These are phyloP conservation scores for Moesziomyces sp. DNA, from an alignment of 1,284 basidiomycete species.

Conservation along the genomic window DNA sequence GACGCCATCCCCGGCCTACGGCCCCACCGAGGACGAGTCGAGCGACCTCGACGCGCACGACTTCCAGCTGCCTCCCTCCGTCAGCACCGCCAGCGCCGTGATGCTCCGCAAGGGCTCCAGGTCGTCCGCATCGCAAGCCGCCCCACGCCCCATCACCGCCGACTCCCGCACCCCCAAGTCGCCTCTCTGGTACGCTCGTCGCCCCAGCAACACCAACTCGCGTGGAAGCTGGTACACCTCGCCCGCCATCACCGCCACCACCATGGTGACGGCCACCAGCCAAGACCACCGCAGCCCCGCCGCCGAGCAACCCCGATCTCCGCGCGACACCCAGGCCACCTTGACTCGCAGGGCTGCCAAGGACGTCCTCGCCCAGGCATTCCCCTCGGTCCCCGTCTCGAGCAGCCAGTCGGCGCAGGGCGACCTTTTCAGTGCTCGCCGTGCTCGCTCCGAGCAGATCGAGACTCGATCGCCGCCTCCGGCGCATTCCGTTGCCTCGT, in stretches of 20 bases:
- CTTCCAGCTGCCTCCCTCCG: constrained; percentile 54
- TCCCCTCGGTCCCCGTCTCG: constrained; percentile 6
- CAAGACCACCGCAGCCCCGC: constrained; percentile 18
- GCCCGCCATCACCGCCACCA: constrained; percentile 52
- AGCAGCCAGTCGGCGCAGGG: constrained; percentile 7
- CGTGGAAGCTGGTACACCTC: constrained; percentile 56
- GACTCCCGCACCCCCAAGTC: constrained; percentile 44
- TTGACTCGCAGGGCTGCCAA: constrained; percentile 44
- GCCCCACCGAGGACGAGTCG: constrained; percentile 49
- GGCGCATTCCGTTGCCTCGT: constrained; percentile 52
- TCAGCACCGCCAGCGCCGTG: constrained; percentile 47
- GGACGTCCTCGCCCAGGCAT: constrained; percentile 35
- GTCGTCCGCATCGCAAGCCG: constrained; percentile 18
- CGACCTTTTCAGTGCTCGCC: constrained; percentile 18
- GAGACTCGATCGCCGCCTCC: constrained; percentile 47
- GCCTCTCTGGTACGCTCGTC: constrained; percentile 54
- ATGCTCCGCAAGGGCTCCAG: constrained; percentile 48
- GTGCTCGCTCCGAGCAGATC: constrained; percentile 29
- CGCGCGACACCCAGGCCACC: constrained; percentile 30
- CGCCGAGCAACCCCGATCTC: constrained; percentile 6
- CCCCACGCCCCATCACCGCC: constrained; percentile 28
- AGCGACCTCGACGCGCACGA: constrained; percentile 55
- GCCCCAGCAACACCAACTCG: constrained; percentile 55
- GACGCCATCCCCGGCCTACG: constrained; percentile 51
- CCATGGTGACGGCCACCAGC: constrained; percentile 43